phyloP scores from a whole-genome alignment of 495 filamentous ascomycete genomes.

The Tuber indicum region DNA sequence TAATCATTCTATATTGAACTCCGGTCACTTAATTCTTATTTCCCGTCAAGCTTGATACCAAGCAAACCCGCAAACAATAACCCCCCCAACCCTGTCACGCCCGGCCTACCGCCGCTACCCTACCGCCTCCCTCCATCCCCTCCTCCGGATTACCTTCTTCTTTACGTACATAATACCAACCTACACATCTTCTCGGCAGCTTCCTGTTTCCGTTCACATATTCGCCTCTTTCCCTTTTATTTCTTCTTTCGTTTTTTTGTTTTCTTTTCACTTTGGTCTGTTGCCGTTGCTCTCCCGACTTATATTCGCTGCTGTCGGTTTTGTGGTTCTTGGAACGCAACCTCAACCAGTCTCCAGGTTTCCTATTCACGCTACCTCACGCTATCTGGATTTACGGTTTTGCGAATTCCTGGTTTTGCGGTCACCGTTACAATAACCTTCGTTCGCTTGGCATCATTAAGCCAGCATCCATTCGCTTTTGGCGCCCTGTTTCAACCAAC shows the following conservation, averaged over 20 bases:
- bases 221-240: conserved; percentile 21
- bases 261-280: neutral
- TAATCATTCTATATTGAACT: conserved; percentile 34
- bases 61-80: conserved; percentile 38
- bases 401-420: conserved; percentile 29
- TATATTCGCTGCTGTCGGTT: conserved; percentile 19
- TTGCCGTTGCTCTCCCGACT: conserved; percentile 20
- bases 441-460: conserved; percentile 33
- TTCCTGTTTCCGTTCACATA: conserved; percentile 34
- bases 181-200: conserved; percentile 35
- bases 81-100: conserved; percentile 30
- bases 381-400: conserved; percentile 32
- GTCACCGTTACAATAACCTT: conserved; percentile 33
- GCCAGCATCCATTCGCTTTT: conserved; percentile 39
- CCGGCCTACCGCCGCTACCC: conserved; percentile 35
- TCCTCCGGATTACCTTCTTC: conserved; percentile 36
- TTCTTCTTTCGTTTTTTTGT: conserved; percentile 15
- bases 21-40: conserved; percentile 28
- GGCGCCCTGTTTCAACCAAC: conserved; percentile 31
- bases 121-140: conserved; percentile 36
- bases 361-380: conserved; percentile 30
- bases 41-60: conserved; percentile 31
- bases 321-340: neutral
- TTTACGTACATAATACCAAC: conserved; percentile 37
- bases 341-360: conserved; percentile 16